A percentile compares a stretch with the other conserved stretches of the same genome.
Conservation (phyloP, 768 basidiomycete species). For the Mycena latifolia region DNA sequence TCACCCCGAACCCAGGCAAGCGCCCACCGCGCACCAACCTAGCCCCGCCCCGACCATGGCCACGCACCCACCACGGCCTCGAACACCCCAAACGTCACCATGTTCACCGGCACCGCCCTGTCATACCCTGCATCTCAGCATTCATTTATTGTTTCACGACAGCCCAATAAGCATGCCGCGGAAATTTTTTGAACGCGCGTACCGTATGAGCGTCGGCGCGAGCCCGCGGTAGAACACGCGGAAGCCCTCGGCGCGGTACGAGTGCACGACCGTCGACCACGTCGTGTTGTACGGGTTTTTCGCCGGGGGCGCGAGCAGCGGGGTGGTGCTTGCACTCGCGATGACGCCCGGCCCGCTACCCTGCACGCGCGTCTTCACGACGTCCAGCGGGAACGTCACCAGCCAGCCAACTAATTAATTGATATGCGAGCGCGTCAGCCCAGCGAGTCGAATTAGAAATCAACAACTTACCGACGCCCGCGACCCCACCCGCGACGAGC, state of each 20-base stretch:
- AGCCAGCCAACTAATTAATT: constrained; percentile 71
- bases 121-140: not conserved
- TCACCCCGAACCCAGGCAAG: no score
- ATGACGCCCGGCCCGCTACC: constrained; percentile 47
- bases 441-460: not conserved
- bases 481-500: constrained; percentile 80
- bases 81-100: constrained; percentile 84
- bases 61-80: constrained; percentile 63
- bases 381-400: constrained; percentile 88
- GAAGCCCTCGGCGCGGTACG: constrained; percentile 74
- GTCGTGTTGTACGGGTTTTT: constrained; percentile 71
- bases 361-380: constrained; percentile 92
- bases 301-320: constrained; percentile 24
- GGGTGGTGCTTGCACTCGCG: constrained; percentile 12
- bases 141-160: no score
- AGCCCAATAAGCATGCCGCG: no score
- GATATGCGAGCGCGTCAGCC: not conserved
- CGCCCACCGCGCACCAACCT: no score
- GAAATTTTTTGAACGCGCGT: no score
- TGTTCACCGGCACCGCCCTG: constrained; percentile 89
- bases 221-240: constrained; percentile 83
- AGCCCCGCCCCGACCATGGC: not conserved
- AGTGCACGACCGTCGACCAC: constrained; percentile 67
- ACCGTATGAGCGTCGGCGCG: constrained; percentile 86
- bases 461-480: constrained; percentile 64